Evolutionary conservation across 2,329 filamentous ascomycete species (phyloP), one percentile per base, ranked within the genome.

Genomic region (Metarhizium robertsii): DNA sequence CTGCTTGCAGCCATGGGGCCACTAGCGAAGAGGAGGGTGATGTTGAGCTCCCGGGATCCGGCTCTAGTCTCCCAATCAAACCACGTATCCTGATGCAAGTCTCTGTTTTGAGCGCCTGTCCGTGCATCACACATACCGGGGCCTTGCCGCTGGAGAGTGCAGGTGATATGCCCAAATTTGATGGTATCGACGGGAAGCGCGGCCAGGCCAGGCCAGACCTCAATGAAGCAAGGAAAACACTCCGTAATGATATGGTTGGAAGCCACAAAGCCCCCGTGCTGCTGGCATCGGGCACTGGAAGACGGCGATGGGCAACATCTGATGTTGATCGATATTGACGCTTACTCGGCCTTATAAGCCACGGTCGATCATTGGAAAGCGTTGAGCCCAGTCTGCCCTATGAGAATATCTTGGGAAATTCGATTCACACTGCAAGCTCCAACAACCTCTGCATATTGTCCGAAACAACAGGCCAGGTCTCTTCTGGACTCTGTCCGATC

Each of bases 11-110:
- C 52, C 49, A 50, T 40, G 45, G 49, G 25, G 47, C 47, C 43
- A 30, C 47, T 45, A 53, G 40, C 36, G 30, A 49, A 14, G 20
- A 50, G 46, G 40, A 46, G 25, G 49, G 43, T 43, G 49, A 49
- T 52, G 52, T 43, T 51, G 7, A 14, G 30, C 46, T 56, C 51
- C 55, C 57, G 57, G 53, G 55, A 59, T 59, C 54, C 58, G 59
- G 55, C 42, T 54, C 55, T 36, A 55, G 38, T 18, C 36, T 40
- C 55, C 60, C 59, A 59, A 60, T 58, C 60, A 61, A 49, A 58
- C 53, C 48, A 53, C 57, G 49, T 53, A 53, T 47, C 55, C 57
- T 52, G 53, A 58, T 58, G 61, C 61, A 62, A 46, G 59, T 49
- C 54, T 57, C 60, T 58, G 43, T 57, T 58, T 56, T 43, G 52